phyloP scores from a whole-genome alignment of 2,329 filamentous ascomycete genomes.

The Colletotrichum lupini region DNA sequence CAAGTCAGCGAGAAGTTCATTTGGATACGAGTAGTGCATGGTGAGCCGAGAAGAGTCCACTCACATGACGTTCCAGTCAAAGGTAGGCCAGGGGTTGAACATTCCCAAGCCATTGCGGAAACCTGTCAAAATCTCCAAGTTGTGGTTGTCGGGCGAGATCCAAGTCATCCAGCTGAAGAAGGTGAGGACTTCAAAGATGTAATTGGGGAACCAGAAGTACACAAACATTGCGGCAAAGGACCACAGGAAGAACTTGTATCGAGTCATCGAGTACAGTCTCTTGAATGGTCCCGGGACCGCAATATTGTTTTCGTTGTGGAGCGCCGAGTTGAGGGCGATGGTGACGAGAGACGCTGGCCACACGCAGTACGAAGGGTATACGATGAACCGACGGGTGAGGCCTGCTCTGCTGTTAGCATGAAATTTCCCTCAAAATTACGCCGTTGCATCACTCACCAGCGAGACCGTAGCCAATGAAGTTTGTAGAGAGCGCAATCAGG shows the following conservation, averaged over 20 bases:
- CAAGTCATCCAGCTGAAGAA: conserved; percentile 65
- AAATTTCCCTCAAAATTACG: background rate
- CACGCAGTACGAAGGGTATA: conserved; percentile 62
- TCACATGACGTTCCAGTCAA: conserved; percentile 55
- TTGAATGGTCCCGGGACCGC: conserved; percentile 55
- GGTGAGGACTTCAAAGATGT: conserved; percentile 58
- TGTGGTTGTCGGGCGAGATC: conserved; percentile 58
- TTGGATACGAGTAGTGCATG: background rate
- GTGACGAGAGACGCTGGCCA: conserved; percentile 65
- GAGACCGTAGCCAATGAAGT: conserved; percentile 67
- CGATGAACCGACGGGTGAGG: conserved; percentile 59
- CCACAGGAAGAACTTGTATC: conserved; percentile 59
- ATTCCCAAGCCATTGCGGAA: conserved; percentile 52
- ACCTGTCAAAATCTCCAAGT: conserved; percentile 50
- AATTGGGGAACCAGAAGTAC: conserved; percentile 66
- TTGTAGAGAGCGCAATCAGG: conserved; percentile 60
- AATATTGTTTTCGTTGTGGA: conserved; percentile 56
- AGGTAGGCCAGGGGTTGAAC: conserved; percentile 55
- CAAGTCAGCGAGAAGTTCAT: background rate
- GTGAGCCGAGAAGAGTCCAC: background rate
- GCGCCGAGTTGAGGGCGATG: conserved; percentile 60
- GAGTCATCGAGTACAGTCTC: conserved; percentile 52
- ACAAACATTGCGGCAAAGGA: conserved; percentile 59
- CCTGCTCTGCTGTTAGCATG: background rate
- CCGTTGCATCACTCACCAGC: conserved; percentile 49